Evolutionary conservation across 208 protist species (phyloP).

Genomic region (Trypanosoma scelopori): DNA sequence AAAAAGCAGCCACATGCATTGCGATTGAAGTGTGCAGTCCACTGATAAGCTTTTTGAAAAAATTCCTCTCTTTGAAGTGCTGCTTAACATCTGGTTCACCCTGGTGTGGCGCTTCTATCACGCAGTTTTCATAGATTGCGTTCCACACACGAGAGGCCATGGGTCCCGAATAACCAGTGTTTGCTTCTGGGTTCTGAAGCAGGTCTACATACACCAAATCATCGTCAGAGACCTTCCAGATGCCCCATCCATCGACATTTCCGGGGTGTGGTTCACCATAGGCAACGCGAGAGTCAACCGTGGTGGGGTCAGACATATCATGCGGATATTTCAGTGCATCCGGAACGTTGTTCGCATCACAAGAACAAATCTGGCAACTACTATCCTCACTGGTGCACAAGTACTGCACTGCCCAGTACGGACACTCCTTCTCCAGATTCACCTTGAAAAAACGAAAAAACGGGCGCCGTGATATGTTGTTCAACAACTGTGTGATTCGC

Average conservation of each 20-base stretch:
- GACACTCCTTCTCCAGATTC: slow-evolving; percentile 77
- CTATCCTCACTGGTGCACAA: slow-evolving; percentile 78
- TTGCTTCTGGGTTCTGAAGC: slow-evolving; percentile 76
- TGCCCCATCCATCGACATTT: slow-evolving; percentile 62
- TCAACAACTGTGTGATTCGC: slow-evolving; percentile 50
- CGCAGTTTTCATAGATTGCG: slow-evolving; percentile 88
- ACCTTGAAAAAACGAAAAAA: slow-evolving; percentile 92
- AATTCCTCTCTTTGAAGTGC: slow-evolving; percentile 54
- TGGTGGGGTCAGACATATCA: slow-evolving; percentile 81
- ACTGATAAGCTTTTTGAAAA: slow-evolving; percentile 76
- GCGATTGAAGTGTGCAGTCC: slow-evolving; percentile 89
- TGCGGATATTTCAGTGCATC: slow-evolving; percentile 45
- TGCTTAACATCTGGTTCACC: slow-evolving; percentile 1
- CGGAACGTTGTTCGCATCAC: slow-evolving; percentile 72
- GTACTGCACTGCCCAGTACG: slow-evolving; percentile 83
- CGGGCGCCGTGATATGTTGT: slow-evolving; percentile 63
- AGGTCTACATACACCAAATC: slow-evolving; percentile 80
- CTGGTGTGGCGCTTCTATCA: slow-evolving; percentile 17
- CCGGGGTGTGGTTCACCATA: slow-evolving; percentile 23
- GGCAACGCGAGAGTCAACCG: slow-evolving; percentile 35
- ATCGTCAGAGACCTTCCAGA: slow-evolving; percentile 43
- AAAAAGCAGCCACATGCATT: slow-evolving; percentile 85
- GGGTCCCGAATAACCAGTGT: slow-evolving; percentile 85
- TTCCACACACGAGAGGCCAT: slow-evolving; percentile 76
- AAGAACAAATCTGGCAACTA: slow-evolving; percentile 80